phyloP scores from a whole-genome alignment of 1,284 basidiomycete genomes.

The Xanthoconium separans region DNA sequence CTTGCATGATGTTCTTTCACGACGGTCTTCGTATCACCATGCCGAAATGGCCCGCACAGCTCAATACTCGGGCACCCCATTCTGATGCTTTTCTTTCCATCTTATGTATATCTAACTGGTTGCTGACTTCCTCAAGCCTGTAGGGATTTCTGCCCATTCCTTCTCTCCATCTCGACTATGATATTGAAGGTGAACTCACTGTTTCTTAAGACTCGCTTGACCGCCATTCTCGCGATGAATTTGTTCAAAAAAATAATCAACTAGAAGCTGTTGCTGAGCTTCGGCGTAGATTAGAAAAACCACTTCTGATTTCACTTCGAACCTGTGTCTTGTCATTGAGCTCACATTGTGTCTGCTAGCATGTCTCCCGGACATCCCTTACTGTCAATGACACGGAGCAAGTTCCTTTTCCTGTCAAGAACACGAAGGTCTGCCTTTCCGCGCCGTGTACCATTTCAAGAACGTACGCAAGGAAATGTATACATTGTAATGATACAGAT shows the following conservation, averaged over 20 bases:
- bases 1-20: conserved; percentile 65
- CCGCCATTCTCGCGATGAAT: conserved; percentile 30
- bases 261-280: conserved; percentile 85
- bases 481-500: too few relatives aligned
- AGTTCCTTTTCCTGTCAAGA: too few relatives aligned
- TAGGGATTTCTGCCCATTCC: conserved; percentile 1
- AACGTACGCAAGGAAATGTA: too few relatives aligned
- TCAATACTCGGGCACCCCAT: conserved; percentile 77
- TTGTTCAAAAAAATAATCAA: conserved; percentile 54
- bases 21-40: conserved; percentile 84
- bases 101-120: neutral
- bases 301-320: conserved; percentile 15
- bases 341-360: neutral
- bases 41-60: conserved; percentile 91
- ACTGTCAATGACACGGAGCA: too few relatives aligned
- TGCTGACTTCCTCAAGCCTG: neutral
- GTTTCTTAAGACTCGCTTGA: neutral
- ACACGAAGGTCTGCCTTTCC: too few relatives aligned
- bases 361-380: too few relatives aligned
- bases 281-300: conserved; percentile 54
- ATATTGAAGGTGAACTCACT: conserved; percentile 8
- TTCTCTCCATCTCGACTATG: neutral
- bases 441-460: too few relatives aligned
- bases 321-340: neutral
- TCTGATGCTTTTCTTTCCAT: conserved; percentile 46